phyloP scores from a whole-genome alignment of 176 grass and related monocot genomes.

The Phoenix dactylifera region DNA sequence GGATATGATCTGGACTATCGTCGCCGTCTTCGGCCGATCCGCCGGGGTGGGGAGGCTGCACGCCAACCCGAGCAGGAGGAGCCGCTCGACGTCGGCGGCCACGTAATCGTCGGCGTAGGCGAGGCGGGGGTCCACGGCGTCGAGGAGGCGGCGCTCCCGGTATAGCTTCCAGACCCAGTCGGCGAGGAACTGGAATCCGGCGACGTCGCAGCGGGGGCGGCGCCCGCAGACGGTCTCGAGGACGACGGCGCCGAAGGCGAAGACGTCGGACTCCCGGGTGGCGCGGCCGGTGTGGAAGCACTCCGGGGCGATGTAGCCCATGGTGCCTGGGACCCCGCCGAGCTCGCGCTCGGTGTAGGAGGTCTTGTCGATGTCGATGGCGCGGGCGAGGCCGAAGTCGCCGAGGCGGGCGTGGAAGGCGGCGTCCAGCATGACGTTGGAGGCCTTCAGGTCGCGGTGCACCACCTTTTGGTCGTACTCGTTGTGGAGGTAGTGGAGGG shows the following conservation, averaged over 20 bases:
- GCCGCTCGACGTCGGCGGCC: constrained; percentile 38
- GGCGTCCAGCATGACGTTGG: constrained; percentile 89
- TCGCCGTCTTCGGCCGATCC: constrained; percentile 47
- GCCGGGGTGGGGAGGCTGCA: constrained; percentile 74
- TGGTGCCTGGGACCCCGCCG: constrained; percentile 50
- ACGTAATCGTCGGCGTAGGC: constrained; percentile 22
- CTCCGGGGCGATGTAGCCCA: constrained; percentile 89
- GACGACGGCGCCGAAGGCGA: constrained; percentile 66
- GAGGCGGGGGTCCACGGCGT: constrained; percentile 49
- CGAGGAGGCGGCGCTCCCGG: constrained; percentile 36
- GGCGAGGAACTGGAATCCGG: constrained; percentile 50
- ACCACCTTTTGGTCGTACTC: constrained; percentile 90
- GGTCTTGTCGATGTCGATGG: constrained; percentile 78
- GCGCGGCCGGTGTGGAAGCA: constrained; percentile 93
- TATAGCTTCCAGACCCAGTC: constrained; percentile 74
- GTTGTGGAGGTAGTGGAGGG: constrained; percentile 84
- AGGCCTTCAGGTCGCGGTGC: constrained; percentile 96
- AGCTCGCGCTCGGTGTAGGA: constrained; percentile 69
- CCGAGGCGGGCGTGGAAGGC: constrained; percentile 77
- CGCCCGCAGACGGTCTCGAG: constrained; percentile 64
- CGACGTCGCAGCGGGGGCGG: constrained; percentile 41
- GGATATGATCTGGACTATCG: constrained; percentile 44
- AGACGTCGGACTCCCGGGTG: constrained; percentile 82
- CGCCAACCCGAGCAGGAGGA: constrained; percentile 72
- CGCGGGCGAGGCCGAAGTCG: constrained; percentile 92